Percentiles rank a stretch among this genome's conserved stretches.
Evolutionary conservation across 352 stramenopile species (phyloP).

Genomic region (Globisporangium viniferum): DNA sequence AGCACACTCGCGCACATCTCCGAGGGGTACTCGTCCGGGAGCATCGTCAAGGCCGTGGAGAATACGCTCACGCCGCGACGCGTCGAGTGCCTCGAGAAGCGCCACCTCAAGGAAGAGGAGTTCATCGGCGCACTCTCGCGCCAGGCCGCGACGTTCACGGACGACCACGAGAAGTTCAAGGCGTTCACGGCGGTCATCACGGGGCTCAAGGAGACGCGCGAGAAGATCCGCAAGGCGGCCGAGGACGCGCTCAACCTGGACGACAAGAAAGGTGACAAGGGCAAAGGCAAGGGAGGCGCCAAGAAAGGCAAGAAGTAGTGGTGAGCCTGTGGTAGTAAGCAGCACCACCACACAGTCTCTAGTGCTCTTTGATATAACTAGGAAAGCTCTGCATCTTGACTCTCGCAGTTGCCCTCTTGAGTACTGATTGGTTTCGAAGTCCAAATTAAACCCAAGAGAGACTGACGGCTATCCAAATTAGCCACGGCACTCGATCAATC

Average conservation of each 20-base stretch:
- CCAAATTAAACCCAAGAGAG: too few species aligned
- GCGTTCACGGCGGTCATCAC: constrained; percentile 71
- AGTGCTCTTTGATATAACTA: background rate
- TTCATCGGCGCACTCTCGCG: constrained; percentile 79
- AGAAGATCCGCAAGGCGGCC: constrained; percentile 61
- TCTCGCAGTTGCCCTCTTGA: background rate
- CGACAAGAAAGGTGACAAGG: constrained; percentile 68
- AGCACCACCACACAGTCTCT: background rate
- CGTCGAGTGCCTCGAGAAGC: constrained; percentile 75
- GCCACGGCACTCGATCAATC: background rate
- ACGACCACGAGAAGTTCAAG: constrained; percentile 78
- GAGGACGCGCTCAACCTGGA: constrained; percentile 56
- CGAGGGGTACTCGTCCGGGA: constrained; percentile 88
- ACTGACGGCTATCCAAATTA: background rate
- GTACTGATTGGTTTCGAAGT: background rate
- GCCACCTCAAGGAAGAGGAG: constrained; percentile 77
- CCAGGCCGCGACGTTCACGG: constrained; percentile 57
- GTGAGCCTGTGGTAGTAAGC: background rate
- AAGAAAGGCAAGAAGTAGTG: constrained; percentile 75
- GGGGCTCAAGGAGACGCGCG: constrained; percentile 67
- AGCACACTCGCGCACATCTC: constrained; percentile 89
- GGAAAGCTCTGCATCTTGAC: background rate
- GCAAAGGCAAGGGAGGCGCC: constrained; percentile 49
- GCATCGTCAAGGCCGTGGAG: constrained; percentile 75
- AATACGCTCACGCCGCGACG: constrained; percentile 77